Conservation (phyloP, 2,329 filamentous ascomycete genomes). For the Tolypocladium guangdongense region DNA sequence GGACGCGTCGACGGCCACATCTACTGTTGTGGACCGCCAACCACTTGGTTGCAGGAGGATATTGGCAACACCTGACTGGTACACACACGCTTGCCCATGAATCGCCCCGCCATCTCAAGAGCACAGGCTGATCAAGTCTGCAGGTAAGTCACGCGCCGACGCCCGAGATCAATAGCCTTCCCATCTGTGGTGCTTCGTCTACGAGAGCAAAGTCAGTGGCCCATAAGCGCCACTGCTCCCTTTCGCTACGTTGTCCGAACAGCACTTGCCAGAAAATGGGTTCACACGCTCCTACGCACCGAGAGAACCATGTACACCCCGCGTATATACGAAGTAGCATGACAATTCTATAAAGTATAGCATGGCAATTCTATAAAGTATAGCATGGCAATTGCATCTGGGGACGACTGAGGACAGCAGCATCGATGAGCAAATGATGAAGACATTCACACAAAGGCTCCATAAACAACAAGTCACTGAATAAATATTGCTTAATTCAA, state of each 20-base stretch:
- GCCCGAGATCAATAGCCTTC: neutral
- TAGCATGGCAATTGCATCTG: neutral
- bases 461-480: neutral
- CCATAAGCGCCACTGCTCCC: neutral
- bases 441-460: neutral
- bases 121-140: neutral
- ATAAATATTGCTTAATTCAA: too few relatives aligned
- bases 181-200: neutral
- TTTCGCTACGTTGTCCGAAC: neutral
- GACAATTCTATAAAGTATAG: neutral
- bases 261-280: neutral
- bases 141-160: neutral
- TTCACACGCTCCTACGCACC: neutral
- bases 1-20: conserved; percentile 9
- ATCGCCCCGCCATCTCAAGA: neutral
- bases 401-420: neutral
- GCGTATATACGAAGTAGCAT: too few relatives aligned
- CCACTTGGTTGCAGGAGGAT: conserved; percentile 19
- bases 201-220: neutral
- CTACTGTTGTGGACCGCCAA: conserved; percentile 8
- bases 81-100: neutral
- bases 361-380: neutral
- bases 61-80: conserved; percentile 8
- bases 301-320: neutral
- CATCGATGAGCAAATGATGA: too few relatives aligned